Evolutionary conservation across 257 asterid species (phyloP).

Genomic region (Ilex aquifolium): DNA sequence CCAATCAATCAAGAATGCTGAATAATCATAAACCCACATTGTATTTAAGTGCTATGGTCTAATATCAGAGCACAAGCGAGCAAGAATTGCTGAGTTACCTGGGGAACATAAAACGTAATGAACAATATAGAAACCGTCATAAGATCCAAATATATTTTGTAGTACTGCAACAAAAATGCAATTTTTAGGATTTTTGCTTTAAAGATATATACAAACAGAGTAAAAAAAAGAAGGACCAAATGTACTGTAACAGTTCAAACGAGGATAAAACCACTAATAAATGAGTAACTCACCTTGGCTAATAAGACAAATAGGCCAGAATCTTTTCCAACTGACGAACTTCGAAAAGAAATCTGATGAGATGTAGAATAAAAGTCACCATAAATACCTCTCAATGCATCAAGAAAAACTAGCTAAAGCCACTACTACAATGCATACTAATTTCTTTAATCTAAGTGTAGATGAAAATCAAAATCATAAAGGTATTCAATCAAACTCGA

Average conservation of each 20-base stretch:
- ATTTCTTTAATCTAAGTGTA: no score
- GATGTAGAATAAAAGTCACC: conserved; percentile 13
- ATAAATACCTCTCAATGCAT: background rate
- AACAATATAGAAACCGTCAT: conserved; percentile 61
- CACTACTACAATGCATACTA: background rate
- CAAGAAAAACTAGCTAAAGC: background rate
- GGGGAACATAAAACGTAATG: conserved; percentile 58
- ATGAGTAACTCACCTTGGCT: conserved; percentile 50
- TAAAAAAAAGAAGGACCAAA: background rate
- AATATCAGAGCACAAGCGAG: background rate
- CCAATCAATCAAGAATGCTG: background rate
- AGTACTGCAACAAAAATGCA: conserved; percentile 38
- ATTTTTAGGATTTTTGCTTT: conserved; percentile 5
- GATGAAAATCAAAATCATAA: no score
- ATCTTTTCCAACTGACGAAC: conserved; percentile 35
- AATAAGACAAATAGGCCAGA: conserved; percentile 44
- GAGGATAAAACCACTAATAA: background rate
- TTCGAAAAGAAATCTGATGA: conserved; percentile 55
- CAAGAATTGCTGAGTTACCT: conserved; percentile 38
- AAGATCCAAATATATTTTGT: conserved; percentile 57
- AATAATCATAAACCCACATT: background rate
- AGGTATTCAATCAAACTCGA: no score
- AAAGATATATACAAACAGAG: background rate
- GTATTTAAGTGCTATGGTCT: no score
- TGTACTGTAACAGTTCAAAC: background rate